Evolutionary conservation across 1,284 basidiomycete genomes (phyloP).

Genomic region (Apiotrichum gamsii): DNA sequence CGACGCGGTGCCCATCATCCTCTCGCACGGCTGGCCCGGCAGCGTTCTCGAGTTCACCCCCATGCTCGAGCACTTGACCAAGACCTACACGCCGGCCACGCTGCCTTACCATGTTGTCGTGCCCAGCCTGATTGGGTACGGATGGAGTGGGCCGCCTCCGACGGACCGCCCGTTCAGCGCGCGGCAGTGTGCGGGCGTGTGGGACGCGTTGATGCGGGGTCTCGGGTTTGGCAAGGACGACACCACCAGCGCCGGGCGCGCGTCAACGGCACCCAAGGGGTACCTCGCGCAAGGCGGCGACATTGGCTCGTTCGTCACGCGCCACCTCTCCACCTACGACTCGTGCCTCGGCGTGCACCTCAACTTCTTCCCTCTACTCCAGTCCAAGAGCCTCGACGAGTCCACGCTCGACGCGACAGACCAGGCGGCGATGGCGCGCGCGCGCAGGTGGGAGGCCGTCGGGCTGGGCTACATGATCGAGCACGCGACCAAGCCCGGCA

Average conservation of each 20-base stretch:
- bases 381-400: constrained; percentile 2
- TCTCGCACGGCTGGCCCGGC: constrained; percentile 46
- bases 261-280: too few species aligned
- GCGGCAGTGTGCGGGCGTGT: constrained; percentile 29
- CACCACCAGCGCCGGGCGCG: background rate
- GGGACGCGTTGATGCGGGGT: constrained; percentile 41
- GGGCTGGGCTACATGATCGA: constrained; percentile 18
- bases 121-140: constrained; percentile 38
- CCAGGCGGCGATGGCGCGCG: constrained; percentile 8
- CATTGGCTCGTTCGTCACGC: constrained; percentile 34
- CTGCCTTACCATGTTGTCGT: constrained; percentile 33
- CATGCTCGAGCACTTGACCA: constrained; percentile 24
- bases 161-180: constrained; percentile 33
- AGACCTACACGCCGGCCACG: constrained; percentile 24
- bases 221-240: constrained; percentile 32
- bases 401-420: constrained; percentile 13
- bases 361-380: constrained; percentile 25
- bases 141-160: constrained; percentile 37
- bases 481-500: constrained; percentile 45
- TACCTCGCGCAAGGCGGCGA: constrained; percentile 47
- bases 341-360: constrained; percentile 36
- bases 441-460: constrained; percentile 9
- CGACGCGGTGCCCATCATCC: constrained; percentile 37
- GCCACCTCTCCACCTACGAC: constrained; percentile 21
- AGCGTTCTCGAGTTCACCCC: constrained; percentile 40